Base-by-base conservation (phyloP, 1,139 yeast genomes). In the Scheffersomyces segobiensis region DNA sequence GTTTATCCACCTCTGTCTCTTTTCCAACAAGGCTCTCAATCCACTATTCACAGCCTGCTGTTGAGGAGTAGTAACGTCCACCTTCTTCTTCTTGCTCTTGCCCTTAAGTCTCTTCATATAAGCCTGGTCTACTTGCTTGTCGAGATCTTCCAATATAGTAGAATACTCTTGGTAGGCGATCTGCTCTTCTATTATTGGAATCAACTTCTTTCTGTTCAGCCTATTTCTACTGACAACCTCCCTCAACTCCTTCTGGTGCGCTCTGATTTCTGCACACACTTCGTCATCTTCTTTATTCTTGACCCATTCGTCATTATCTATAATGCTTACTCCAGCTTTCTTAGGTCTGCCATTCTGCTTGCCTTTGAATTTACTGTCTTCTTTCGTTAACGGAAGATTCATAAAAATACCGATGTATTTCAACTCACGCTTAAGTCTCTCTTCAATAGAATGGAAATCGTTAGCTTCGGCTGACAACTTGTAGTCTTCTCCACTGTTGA, bases 91-190 rank as follows among this genome's bases (percentile, higher is more conserved):
- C 73, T 88, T 88, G 63, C 88, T 89, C 59, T 92, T 89, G n/a
- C 88, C 92, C 66, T 93, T 86, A 60, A 91, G 83, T 60, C 98
- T 81, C 72, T 93, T 91, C 66, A 90, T 78, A 70, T 93, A 95
- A 14, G 97, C 95, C 73, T 92, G 98, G 71, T 96, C 99, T 32
- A 95, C 95, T 73, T 96, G 99, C 70, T 93, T 95, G 71, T 96
- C 98, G 65, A 96, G 80, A 70, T 95, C 98, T 59, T 95, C 98
- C 61, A 93, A 75, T 57, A 96, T 93, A 17, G 96, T 90, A 58
- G 88, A 80, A 71, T 92, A 96, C 71, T 96, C 99, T 71, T 95
- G 98, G 85, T 95, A 95, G 26, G 98, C 98, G 67, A 96, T 81
- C 67, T 91, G 97, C 61, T 91, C 96, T 67, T 93, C 95, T n/a